Evolutionary conservation across 805 yeast species (phyloP), one percentile per base, ranked within the genome.

Genomic region (Starmerella floris): DNA sequence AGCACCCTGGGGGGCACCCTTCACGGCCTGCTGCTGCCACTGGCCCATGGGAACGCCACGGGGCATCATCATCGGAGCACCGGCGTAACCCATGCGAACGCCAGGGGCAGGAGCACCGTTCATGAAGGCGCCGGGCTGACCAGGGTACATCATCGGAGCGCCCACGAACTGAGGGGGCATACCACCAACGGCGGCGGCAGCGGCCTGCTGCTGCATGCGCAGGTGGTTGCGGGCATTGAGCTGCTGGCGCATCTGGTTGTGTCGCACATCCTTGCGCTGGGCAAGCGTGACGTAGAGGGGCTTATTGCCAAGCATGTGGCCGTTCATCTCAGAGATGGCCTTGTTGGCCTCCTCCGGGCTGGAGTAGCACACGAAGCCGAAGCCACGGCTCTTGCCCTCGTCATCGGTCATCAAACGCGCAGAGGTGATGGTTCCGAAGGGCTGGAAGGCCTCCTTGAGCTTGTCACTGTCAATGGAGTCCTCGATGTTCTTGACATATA

Each of bases 201-300:
- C 19, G 23, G 21, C 23, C 64, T 87, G 94, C 68, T 85, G 95
- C 73, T 88, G 97, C 75, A 85, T 74, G 75, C 96, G 83, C 80
- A 87, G 76, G 70, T 88, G 96, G 77, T 83, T 84, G 73, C 95
- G 83, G 55, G 95, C 96, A 67, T 83, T 94, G 63, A 85, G 82
- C 70, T 91, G 97, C 72, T 91, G 97, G 66, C 84, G 88, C 65
- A 91, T 74, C 73, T 91, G 97, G 58, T 83, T 76, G 65, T 94
- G 81, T 76, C 98, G 85, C 45, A 84, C 94, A 57, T 88, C 98
- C 72, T 84, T 88, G 68, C 95, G 83, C 76, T 91, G 98, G 57
- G 98, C 98, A 62, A 91, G 77, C 49, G 96, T 95, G 68, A 91
- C 98, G 65, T 88, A 91, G 62, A 91, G 74, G 59, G 97, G 98